Evolutionary conservation across 768 basidiomycete genomes (phyloP), one percentile per base, ranked within the genome.

Genomic region (Lentinula guzmanii): DNA sequence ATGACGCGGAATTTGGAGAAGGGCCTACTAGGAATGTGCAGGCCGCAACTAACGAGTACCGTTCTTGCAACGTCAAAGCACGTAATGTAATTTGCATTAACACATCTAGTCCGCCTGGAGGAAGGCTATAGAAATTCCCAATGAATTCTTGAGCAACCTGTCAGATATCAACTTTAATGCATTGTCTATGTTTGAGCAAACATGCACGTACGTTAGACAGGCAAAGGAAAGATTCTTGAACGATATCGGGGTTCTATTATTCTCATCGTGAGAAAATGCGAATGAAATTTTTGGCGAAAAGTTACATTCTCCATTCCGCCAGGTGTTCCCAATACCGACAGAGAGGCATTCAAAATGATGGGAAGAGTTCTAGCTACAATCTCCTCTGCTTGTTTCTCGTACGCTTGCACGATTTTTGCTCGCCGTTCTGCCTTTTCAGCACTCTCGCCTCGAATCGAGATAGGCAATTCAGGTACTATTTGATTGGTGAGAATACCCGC

Each of bases 211-310:
- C 91, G 50, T 84, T 81, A 50, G 93, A 91, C 78, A 91, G 81
- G 69, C 86, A 95, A 8, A 80, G 80, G 73, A 95, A 96, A 72
- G 95, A 95, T 28, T 86, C 86, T 69, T 94, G 93, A 15, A 93
- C 91, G 31, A 96, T 84, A 70, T 96, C 95, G 0, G 95, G 94
- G 68, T 96, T 93, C 93, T 96, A 41, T 34, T 4, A 52, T 3
- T 21, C 2, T 4, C 51, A n/a, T 9, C 5, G 33, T 52, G 15
- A 52, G 51, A 52, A 52, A 52, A 28, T 18, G 28, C 1, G 13
- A 2, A 15, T 28, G 7, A 35, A 7, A 15, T 58, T 55, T 42
- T 28, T n/a, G n/a, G 58, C 5, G 21, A 5, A 28, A 15, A 74
- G 86, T 62, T 67, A 93, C 91, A 62, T 76, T 77, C 67, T 86